Evolutionary conservation across 129 eudicot species (phyloP), one percentile per base, ranked within the genome.

Genomic region (Chrysanthemum makinoi): DNA sequence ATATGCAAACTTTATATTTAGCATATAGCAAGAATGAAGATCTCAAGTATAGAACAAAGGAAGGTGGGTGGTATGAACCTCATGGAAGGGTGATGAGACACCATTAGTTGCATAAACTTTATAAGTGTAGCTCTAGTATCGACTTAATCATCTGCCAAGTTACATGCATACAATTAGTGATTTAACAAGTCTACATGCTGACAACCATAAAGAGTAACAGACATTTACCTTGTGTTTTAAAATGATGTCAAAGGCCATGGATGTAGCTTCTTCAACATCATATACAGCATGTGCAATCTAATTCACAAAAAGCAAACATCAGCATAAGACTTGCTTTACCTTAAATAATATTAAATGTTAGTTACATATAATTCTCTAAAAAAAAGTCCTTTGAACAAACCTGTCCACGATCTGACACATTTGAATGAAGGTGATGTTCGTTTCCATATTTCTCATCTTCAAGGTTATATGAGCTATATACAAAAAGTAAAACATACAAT

Each of bases 251-350:
- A 89, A 87, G 57, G 96, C 95, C 28, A 72, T 55, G 35, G 87
- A 70, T 18, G 96, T 94, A 33, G 98, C 96, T 80, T 94, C 98
- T 88, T 94, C 98, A 74, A 89, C 85, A 81, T 94, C 98, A 83
- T 87, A 79, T 73, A 89, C 68, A 72, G 96, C 98, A 17, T 80
- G 96, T 17, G 80, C 87, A 79, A 94, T 89, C 98, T 94, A 80
- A 56, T 20, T 13, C 19, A 71, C 5, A 55, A 11, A n/a, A 58
- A 13, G 2, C 13, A 20, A 0, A 7, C 12, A 30, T 60, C 30
- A n/a, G 39, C 19, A 44, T 64, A 65, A 70, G 47, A 17, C 58
- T 39, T 65, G 52, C 65, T 50, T 53, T 39, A 48, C 69, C 17
- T 53, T 39, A 65, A 48, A 66, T 30, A 43, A 58, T 35, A 64